Evolutionary conservation across 192 early-diverging fungal genomes (phyloP).

Genomic region (Backusella macrospora): DNA sequence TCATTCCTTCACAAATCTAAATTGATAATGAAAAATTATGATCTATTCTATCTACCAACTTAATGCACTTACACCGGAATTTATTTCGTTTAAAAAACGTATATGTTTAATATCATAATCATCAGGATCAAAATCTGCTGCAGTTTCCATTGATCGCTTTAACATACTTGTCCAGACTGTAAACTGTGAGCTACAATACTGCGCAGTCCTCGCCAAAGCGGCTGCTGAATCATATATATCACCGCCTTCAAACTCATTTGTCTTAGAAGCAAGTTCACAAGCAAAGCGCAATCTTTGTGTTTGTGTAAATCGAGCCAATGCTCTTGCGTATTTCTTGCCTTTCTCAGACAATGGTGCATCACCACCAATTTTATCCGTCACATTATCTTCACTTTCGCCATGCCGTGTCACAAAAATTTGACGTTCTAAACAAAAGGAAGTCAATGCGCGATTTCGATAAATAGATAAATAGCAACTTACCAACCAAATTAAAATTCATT

Average conservation of each 20-base stretch:
- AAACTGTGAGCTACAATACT: conserved; percentile 52
- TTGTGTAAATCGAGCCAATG: conserved; percentile 79
- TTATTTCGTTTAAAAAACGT: conserved; percentile 90
- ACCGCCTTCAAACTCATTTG: conserved; percentile 8
- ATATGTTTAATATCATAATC: conserved; percentile 80
- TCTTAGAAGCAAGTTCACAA: conserved; percentile 41
- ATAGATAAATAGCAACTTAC: conserved; percentile 34
- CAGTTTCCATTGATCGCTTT: conserved; percentile 82
- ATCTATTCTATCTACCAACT: not conserved
- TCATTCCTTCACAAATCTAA: conserved; percentile 69
- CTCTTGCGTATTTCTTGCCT: conserved; percentile 73
- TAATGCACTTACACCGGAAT: conserved; percentile 63
- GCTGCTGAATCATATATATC: conserved; percentile 30
- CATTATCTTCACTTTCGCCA: conserved; percentile 91
- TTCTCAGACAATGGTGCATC: conserved; percentile 60
- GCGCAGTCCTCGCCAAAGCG: conserved; percentile 78
- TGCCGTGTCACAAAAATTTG: conserved; percentile 93
- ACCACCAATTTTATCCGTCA: conserved; percentile 76
- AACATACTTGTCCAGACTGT: conserved; percentile 91
- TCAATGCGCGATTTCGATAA: not conserved
- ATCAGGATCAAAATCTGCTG: conserved; percentile 76
- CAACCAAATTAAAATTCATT: conserved; percentile 94
- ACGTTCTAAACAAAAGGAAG: conserved; percentile 47
- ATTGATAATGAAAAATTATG: conserved; percentile 9
- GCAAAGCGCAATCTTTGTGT: conserved; percentile 54